phyloP scores from a whole-genome alignment of 441 rosid species.

The Breynia disticha region DNA sequence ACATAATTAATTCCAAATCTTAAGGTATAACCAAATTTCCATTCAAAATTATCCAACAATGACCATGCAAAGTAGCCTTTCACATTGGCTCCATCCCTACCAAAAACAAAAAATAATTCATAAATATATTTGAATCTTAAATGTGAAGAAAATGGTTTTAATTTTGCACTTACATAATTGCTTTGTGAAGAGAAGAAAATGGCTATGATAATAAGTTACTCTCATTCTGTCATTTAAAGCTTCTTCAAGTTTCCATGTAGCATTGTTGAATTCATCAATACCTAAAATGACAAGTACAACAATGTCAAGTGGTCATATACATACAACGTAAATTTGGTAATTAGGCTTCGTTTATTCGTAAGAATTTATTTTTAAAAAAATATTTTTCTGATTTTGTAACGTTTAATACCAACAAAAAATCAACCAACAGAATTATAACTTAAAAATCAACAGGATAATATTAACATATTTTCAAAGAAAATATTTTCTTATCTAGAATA shows the following conservation, averaged over 20 bases:
- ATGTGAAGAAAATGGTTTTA: background rate
- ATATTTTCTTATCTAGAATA: too few relatives aligned
- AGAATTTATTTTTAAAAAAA: too few relatives aligned
- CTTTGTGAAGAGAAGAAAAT: slow-evolving; percentile 20
- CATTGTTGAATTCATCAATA: slow-evolving; percentile 23
- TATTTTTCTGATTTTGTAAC: too few relatives aligned
- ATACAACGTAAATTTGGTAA: background rate
- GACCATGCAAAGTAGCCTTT: slow-evolving; percentile 55
- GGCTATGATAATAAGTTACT: slow-evolving; percentile 17
- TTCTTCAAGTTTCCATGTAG: slow-evolving; percentile 14
- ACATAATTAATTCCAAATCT: slow-evolving; percentile 50
- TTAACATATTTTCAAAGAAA: too few relatives aligned
- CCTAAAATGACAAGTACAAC: slow-evolving; percentile 8
- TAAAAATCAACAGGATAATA: too few relatives aligned
- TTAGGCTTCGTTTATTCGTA: too few relatives aligned
- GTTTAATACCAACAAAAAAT: too few relatives aligned
- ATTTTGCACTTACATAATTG: slow-evolving; percentile 22
- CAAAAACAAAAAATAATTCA: background rate
- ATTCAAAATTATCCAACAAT: slow-evolving; percentile 43
- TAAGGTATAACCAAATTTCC: slow-evolving; percentile 35
- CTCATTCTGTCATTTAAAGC: slow-evolving; percentile 21
- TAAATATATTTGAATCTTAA: background rate
- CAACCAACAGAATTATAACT: too few relatives aligned
- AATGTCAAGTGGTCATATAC: too few relatives aligned
- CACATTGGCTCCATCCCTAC: slow-evolving; percentile 37